Evolutionary conservation across 257 asterid species (phyloP).

Genomic region (Eucommia ulmoides): DNA sequence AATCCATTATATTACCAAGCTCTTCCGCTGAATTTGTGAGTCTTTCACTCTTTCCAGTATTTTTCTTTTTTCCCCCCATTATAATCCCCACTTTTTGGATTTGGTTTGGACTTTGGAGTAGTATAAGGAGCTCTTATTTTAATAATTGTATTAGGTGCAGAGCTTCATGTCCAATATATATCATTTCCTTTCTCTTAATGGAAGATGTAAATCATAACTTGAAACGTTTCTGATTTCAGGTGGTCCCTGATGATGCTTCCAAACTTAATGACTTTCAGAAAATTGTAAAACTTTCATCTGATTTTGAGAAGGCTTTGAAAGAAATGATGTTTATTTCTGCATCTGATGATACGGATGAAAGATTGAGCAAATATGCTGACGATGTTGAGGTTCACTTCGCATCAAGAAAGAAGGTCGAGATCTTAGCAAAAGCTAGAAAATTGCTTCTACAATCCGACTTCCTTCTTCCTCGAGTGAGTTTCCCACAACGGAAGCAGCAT

Average conservation of each 20-base stretch:
- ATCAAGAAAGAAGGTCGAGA: conserved; percentile 71
- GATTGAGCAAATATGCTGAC: conserved; percentile 67
- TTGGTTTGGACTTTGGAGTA: too few relatives aligned
- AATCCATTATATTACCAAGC: too few relatives aligned
- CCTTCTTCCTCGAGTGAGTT: conserved; percentile 69
- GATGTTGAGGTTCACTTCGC: conserved; percentile 96
- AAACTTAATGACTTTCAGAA: conserved; percentile 84
- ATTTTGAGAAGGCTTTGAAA: conserved; percentile 64
- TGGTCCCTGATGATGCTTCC: conserved; percentile 94
- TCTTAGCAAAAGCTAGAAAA: conserved; percentile 75
- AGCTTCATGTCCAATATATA: too few relatives aligned
- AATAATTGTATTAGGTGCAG: too few relatives aligned
- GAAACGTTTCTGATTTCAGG: conserved; percentile 34
- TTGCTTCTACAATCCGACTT: conserved; percentile 65
- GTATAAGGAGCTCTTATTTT: too few relatives aligned
- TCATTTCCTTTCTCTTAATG: too few relatives aligned
- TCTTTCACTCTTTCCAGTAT: too few relatives aligned
- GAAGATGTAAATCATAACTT: neutral
- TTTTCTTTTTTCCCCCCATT: too few relatives aligned
- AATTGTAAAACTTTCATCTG: conserved; percentile 57
- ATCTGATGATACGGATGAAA: conserved; percentile 57
- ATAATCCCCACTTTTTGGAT: too few relatives aligned
- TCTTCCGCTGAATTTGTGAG: too few relatives aligned
- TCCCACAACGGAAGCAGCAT: neutral
- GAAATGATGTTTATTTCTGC: conserved; percentile 66